Evolutionary conservation across 805 yeast genomes (phyloP).

Genomic region (Wickerhamomyces chambardii): DNA sequence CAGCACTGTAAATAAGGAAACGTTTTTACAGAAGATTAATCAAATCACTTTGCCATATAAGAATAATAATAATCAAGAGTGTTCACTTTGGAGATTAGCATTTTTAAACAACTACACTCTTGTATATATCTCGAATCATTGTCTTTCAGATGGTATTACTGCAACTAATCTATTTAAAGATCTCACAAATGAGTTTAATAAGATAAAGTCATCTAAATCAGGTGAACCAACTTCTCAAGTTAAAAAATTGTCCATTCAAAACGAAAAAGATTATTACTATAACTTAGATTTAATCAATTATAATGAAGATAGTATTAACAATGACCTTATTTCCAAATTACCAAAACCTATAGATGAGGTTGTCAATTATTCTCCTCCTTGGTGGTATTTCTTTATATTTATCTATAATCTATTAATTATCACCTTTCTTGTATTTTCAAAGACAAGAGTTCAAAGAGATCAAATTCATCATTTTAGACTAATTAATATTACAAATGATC

Average conservation of each 20-base stretch:
- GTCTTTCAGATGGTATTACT: conserved; percentile 12
- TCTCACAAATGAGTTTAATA: conserved; percentile 4
- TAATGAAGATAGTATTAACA: conserved; percentile 1
- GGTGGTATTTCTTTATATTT: conserved; percentile 5
- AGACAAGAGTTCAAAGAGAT: background rate
- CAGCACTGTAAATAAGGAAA: background rate
- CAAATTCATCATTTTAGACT: conserved; percentile 6
- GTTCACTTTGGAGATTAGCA: conserved; percentile 9
- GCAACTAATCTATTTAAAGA: conserved; percentile 9
- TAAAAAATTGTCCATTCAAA: too few species aligned
- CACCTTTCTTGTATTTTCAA: background rate
- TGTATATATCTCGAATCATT: conserved; percentile 11
- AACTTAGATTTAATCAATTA: conserved; percentile 5
- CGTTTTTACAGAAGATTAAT: conserved; percentile 3
- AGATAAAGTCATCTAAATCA: too few species aligned
- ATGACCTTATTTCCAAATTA: conserved; percentile 5
- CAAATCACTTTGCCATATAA: conserved; percentile 7
- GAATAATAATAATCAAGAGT: conserved; percentile 1
- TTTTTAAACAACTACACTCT: conserved; percentile 9
- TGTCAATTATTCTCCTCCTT: conserved; percentile 8
- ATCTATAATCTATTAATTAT: conserved; percentile 3
- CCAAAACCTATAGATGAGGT: conserved; percentile 10
- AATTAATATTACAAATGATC: conserved; percentile 4
- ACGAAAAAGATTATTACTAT: background rate
- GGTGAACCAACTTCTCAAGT: too few species aligned